These are phyloP conservation scores for Cyathus striatus DNA, from an alignment of 768 basidiomycete genomes.

Conservation along the genomic window DNA sequence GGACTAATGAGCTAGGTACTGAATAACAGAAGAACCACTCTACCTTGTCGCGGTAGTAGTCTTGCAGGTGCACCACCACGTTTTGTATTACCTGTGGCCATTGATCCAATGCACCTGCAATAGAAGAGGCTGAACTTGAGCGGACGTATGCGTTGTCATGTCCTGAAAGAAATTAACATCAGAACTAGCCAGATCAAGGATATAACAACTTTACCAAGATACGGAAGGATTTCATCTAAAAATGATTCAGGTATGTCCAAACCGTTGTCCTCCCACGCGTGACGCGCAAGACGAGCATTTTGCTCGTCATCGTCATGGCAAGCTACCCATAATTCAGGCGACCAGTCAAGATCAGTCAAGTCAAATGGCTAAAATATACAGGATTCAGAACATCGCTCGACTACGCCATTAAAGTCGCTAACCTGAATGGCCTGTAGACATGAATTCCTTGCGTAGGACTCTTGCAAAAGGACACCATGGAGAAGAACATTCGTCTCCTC, in stretches of 20 bases:
- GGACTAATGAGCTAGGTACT: slow-evolving; percentile 4
- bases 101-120: slow-evolving; percentile 72
- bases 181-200: slow-evolving; percentile 9
- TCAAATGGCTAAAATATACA: slow-evolving; percentile 70
- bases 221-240: slow-evolving; percentile 51
- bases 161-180: slow-evolving; percentile 31
- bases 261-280: slow-evolving; percentile 95
- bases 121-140: slow-evolving; percentile 59
- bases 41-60: slow-evolving; percentile 82
- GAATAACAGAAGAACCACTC: slow-evolving; percentile 1
- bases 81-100: slow-evolving; percentile 54
- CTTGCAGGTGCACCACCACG: slow-evolving; percentile 52
- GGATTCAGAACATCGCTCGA: background rate
- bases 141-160: slow-evolving; percentile 83
- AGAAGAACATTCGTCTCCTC: slow-evolving; percentile 67
- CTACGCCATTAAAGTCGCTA: slow-evolving; percentile 1
- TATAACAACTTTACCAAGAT: slow-evolving; percentile 77
- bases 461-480: slow-evolving; percentile 73
- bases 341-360: slow-evolving; percentile 92
- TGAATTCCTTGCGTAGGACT: slow-evolving; percentile 81
- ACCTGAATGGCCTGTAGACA: slow-evolving; percentile 92
- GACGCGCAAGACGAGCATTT: slow-evolving; percentile 74
- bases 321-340: slow-evolving; percentile 81
- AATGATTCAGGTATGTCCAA: slow-evolving; percentile 75
- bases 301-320: slow-evolving; percentile 85